Base-by-base conservation (phyloP, 495 filamentous ascomycete genomes). In the Amniculicola lignicola region DNA sequence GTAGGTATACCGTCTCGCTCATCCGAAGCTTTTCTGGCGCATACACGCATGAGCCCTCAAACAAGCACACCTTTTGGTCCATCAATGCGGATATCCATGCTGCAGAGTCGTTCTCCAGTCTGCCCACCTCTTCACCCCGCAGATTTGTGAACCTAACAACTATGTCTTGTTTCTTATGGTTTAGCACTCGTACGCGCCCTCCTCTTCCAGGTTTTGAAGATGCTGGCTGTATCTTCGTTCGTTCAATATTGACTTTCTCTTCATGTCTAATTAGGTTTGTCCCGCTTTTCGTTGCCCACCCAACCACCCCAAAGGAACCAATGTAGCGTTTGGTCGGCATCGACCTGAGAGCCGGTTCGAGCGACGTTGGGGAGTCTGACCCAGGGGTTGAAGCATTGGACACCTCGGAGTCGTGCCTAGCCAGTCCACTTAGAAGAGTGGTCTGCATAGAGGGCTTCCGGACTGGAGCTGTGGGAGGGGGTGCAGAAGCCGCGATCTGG, bases 31-130 rank as follows among this genome's bases (percentile, higher is more conserved):
- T 75, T 54, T 97, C 94, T 2, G 90, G 90, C 0, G 85, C 88
- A 68, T 84, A 96, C n/a, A 98, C 89, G 61, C 89, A 95, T 28
- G 78, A 79, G 0, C 88, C 94, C 63, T 93, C 89, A 59, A 98
- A 92, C 11, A 73, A 79, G 71, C 90, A 96, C 12, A 96, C 79
- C 24, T 86, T 87, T 67, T 96, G 93, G 61, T 98, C 93, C 45
- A 98, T 83, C 57, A 98, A 70, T 0, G 90, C 85, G 16, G 91
- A 95, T 9, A 98, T 86, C 90, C 94, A 98, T 44, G 84, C 82
- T n/a, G 93, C 90, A 11, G 81, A 85, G 31, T 98, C 93, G 52
- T 88, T 88, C 19, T 89, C 86, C n/a, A 98, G 71, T 59, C 93
- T 76, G 14, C 94, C 93, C 36, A 98, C 75, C 66, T 98, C 93